Percentiles rank a stretch among this genome's conserved stretches.
These are phyloP conservation scores for Sporothrix inflata DNA, from an alignment of 2,329 filamentous ascomycete species.

Conservation along the genomic window DNA sequence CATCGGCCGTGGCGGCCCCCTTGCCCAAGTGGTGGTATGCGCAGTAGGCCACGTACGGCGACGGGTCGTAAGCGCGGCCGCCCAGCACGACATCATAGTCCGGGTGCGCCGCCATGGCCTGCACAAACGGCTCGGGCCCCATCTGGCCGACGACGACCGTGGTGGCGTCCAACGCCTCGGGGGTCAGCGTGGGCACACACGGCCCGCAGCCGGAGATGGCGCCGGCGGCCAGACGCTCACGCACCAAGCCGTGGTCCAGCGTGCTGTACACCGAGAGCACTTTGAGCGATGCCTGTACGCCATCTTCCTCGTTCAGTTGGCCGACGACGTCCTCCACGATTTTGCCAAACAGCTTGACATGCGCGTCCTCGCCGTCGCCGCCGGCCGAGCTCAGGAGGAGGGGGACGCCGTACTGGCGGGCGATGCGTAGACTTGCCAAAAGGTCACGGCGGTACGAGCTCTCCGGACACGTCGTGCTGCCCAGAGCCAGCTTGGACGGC, in stretches of 20 bases:
- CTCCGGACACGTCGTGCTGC: constrained; percentile 46
- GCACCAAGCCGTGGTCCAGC: neutral
- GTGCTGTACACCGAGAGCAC: constrained; percentile 9
- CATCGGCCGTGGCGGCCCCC: neutral
- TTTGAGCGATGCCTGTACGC: neutral
- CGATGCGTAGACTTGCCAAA: constrained; percentile 40
- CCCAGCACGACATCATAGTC: constrained; percentile 54
- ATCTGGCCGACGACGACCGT: constrained; percentile 16
- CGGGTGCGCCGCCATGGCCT: constrained; percentile 36
- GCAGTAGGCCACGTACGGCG: constrained; percentile 45
- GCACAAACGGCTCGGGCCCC: constrained; percentile 39
- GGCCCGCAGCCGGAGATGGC: neutral
- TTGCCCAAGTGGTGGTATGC: constrained; percentile 32
- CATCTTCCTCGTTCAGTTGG: neutral
- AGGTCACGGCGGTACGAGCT: constrained; percentile 50
- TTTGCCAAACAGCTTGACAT: constrained; percentile 33
- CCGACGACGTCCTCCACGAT: neutral
- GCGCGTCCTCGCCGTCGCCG: constrained; percentile 46
- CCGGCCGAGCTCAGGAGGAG: constrained; percentile 45
- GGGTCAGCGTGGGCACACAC: neutral
- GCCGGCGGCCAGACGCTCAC: neutral
- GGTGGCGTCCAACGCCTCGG: neutral
- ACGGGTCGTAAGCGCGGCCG: constrained; percentile 49
- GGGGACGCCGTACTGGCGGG: constrained; percentile 39
- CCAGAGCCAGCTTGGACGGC: constrained; percentile 41